phyloP scores from a whole-genome alignment of 2,329 filamentous ascomycete genomes.

The Zymoseptoria pseudotritici region DNA sequence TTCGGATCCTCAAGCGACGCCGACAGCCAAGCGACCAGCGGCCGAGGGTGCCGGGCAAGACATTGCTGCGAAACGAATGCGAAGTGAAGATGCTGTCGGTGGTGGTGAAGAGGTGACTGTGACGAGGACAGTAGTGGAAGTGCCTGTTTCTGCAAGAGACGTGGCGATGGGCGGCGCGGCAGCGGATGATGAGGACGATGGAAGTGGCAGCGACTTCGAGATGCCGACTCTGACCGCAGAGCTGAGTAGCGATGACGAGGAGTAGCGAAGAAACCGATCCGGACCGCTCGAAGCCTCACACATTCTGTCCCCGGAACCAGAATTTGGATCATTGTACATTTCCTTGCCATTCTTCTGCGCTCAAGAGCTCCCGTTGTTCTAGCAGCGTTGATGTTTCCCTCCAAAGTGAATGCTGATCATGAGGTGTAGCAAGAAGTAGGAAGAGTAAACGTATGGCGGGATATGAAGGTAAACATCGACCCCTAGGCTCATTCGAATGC shows the following conservation, averaged over 20 bases:
- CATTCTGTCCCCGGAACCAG: too few relatives aligned
- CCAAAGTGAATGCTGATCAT: too few relatives aligned
- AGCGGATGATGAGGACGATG: constrained; percentile 3
- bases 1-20: constrained; percentile 1
- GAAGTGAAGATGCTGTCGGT: not conserved
- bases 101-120: not conserved
- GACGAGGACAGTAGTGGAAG: constrained; percentile 3
- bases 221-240: constrained; percentile 19
- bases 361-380: too few relatives aligned
- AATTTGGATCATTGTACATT: too few relatives aligned
- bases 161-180: not conserved
- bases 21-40: constrained; percentile 8
- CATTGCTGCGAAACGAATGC: constrained; percentile 4
- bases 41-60: constrained; percentile 1
- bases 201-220: constrained; percentile 31
- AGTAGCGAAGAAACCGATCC: too few relatives aligned
- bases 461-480: too few relatives aligned
- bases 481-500: too few relatives aligned
- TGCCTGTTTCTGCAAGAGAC: not conserved
- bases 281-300: too few relatives aligned
- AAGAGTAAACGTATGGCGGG: too few relatives aligned
- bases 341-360: too few relatives aligned
- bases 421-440: too few relatives aligned
- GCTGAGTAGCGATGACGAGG: not conserved
- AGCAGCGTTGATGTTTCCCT: too few relatives aligned